Evolutionary conservation across 2,329 filamentous ascomycete genomes (phyloP), one percentile per base, ranked within the genome.

Genomic region (Tolypocladium album): DNA sequence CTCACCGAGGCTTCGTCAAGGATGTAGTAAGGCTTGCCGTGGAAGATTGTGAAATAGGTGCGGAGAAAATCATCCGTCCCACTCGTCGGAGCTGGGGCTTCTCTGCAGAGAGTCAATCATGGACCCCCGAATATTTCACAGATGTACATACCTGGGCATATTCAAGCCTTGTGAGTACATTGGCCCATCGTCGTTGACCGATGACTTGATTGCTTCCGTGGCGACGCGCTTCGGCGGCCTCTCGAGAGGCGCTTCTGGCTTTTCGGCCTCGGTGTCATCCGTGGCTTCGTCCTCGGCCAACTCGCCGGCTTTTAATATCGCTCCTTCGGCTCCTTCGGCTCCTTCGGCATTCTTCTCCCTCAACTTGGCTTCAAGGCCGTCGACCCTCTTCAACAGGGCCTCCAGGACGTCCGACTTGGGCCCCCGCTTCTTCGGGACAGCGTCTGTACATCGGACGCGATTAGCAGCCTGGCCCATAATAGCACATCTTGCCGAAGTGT

Each of bases 371-470:
- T 95, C 90, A 57, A 95, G 77, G 1, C 90, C 90, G 71, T 95
- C 91, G 2, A 95, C 90, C 58, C 91, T 83, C 73, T 93, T 95
- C 61, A 95, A 70, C 11, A 95, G 77, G 1, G 91, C 90, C 71
- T 95, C 91, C 39, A 95, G 78, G 5, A 95, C 89, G 71, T 96
- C 91, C 36, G 90, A 95, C 74, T 96, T 96, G 3, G 91, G 91
- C 0, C 91, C 91, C 71, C 91, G 82, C 72, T 95, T 95, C 76
- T 95, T 95, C 0, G 91, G 91, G 22, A 94, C 85, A 34, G 91
- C 91, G 77, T 96, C 90, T 92, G 66, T 8, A 61, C 11, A 20
- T 20, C 31, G 50, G 31, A 15, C 12, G 43, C 58, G 24, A 45
- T 58, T 15, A 45, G 50, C 62, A 47, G 61, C 24, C 36, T 43